These are phyloP conservation scores for Starmera amethionina DNA, from an alignment of 805 yeast species.

Conservation along the genomic window DNA sequence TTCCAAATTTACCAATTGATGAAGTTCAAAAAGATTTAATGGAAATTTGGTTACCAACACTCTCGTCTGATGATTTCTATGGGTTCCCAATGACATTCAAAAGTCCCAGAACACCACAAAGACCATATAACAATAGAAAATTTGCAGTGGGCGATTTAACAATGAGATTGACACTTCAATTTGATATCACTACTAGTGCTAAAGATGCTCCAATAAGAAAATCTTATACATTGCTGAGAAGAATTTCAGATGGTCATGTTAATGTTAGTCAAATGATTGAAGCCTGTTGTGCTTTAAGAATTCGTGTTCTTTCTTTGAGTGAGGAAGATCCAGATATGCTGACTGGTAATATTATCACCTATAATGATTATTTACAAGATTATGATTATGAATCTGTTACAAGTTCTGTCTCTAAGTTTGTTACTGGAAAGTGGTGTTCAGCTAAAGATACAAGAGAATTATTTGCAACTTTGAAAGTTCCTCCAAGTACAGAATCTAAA, in stretches of 20 bases:
- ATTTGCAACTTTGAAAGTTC: conserved; percentile 1
- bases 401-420: neutral
- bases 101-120: conserved; percentile 12
- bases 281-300: conserved; percentile 8
- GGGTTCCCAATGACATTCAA: conserved; percentile 11
- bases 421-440: conserved; percentile 20
- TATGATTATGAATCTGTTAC: conserved; percentile 12
- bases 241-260: conserved; percentile 19
- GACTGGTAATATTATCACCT: conserved; percentile 15
- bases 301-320: conserved; percentile 10
- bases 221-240: conserved; percentile 3
- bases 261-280: conserved; percentile 11
- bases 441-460: conserved; percentile 12
- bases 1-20: conserved; percentile 3
- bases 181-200: conserved; percentile 1
- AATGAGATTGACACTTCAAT: conserved; percentile 3
- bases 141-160: conserved; percentile 2
- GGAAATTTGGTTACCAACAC: conserved; percentile 8
- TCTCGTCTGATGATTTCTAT: conserved; percentile 7
- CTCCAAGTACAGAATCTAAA: conserved; percentile 1
- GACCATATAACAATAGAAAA: conserved; percentile 1
- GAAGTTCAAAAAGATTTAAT: conserved; percentile 2
- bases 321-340: conserved; percentile 19
- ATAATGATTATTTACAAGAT: conserved; percentile 13
- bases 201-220: conserved; percentile 1